Percentiles rank a stretch among this genome's conserved stretches.
Evolutionary conservation across 2,329 filamentous ascomycete genomes (phyloP).

Genomic region (Volutella citrinella): DNA sequence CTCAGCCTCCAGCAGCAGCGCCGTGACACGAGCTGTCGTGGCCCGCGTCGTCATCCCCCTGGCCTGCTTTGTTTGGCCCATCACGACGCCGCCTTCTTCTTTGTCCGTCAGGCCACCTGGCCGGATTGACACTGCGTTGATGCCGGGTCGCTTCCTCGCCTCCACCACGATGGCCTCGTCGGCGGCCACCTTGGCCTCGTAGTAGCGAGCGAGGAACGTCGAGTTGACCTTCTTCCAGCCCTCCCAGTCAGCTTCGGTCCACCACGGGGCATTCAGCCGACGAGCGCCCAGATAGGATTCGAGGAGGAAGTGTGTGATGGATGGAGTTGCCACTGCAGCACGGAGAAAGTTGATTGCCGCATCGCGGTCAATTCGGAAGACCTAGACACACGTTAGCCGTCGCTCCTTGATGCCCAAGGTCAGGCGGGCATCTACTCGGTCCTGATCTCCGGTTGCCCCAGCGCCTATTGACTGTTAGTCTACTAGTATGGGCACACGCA

Average conservation of each 20-base stretch:
- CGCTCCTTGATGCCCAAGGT: not conserved
- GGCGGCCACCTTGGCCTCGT: constrained; percentile 52
- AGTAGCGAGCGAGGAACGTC: constrained; percentile 45
- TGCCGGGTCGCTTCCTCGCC: constrained; percentile 30
- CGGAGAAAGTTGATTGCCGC: constrained; percentile 21
- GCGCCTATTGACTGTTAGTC: constrained; percentile 16
- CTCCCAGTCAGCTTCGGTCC: constrained; percentile 44
- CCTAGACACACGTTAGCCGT: constrained; percentile 10
- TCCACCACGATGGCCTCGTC: constrained; percentile 50
- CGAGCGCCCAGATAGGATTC: constrained; percentile 56
- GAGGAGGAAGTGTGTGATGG: constrained; percentile 56
- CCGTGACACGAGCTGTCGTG: constrained; percentile 53
- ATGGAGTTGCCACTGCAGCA: constrained; percentile 19
- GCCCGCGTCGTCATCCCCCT: constrained; percentile 46
- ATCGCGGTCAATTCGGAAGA: constrained; percentile 24
- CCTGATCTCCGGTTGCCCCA: constrained; percentile 38
- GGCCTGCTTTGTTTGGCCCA: constrained; percentile 37
- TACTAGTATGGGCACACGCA: no score
- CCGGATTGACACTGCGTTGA: constrained; percentile 47
- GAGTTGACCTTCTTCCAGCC: constrained; percentile 34
- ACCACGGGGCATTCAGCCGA: constrained; percentile 47
- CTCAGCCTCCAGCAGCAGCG: constrained; percentile 42
- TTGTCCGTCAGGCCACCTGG: constrained; percentile 46
- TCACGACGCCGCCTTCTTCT: constrained; percentile 38
- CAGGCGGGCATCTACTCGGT: constrained; percentile 15